A percentile compares a stretch with the other conserved stretches of the same genome.
phyloP scores from a whole-genome alignment of 73 alveolate genomes.

The Symbiodinium pilosum region DNA sequence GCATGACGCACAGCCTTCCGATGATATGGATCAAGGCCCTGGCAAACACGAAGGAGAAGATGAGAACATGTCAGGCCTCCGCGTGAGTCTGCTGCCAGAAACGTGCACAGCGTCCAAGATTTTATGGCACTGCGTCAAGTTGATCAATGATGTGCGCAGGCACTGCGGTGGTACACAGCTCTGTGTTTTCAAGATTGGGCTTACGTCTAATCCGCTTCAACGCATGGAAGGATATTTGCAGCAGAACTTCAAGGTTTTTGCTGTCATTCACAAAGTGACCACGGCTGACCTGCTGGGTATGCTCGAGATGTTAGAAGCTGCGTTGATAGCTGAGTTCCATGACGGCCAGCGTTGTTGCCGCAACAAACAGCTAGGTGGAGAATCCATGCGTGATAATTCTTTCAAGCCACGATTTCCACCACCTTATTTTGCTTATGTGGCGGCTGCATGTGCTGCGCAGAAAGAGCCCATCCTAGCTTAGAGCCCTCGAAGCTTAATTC shows the following conservation, averaged over 20 bases:
- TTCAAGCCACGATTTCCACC: background rate
- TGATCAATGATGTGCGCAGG: background rate
- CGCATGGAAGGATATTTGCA: background rate
- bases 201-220: background rate
- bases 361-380: background rate
- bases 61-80: too few relatives aligned
- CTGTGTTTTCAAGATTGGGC: background rate
- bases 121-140: background rate
- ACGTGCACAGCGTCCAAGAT: background rate
- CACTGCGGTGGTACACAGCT: background rate
- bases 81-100: background rate
- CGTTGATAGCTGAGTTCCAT: background rate
- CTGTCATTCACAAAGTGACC: background rate
- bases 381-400: background rate
- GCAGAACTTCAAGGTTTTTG: background rate
- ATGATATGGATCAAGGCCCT: too few relatives aligned
- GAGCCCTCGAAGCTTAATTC: background rate
- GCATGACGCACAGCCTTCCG: too few relatives aligned
- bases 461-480: background rate
- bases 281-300: background rate
- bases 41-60: too few relatives aligned
- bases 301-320: conserved; percentile 1
- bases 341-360: background rate
- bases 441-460: background rate
- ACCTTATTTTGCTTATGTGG: background rate